Base-by-base conservation (phyloP, 208 protist species). In the Leishmania mexicana region DNA sequence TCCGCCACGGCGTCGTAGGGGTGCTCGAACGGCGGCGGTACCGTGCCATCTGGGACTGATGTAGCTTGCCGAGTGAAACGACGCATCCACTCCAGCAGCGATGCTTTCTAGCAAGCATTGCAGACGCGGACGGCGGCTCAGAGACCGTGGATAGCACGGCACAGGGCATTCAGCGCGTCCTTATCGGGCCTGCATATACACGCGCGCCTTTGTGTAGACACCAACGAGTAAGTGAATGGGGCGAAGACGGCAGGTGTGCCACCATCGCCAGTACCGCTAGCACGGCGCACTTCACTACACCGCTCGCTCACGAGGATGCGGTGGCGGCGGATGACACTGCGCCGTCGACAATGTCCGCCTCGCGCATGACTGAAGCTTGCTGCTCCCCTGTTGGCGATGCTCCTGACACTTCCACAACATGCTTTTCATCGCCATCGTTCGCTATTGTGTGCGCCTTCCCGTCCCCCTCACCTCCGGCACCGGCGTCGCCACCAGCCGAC, bases 151-250 rank as follows among this genome's bases (percentile, higher is more conserved):
- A 87, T 70, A 72, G 79, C 82, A 31, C 75, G 74, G 28, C 73
- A 79, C 42, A 89, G 45, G n/a, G 87, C 73, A n/a, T 73, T 71
- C 19, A 85, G 40, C 35, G 86, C 86, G 57, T 89, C 86, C 17
- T 85, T 58, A 67, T 87, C 86, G 80, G 85, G 85, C 19, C 67
- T 53, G 62, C 83, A 64, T 8, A 85, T 81, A 40, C 57, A 40
- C 42, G 74, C 51, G 77, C 51, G 31, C 86, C 86, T 21, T 80
- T 82, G 3, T 76, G 75, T 11, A 83, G 40, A 53, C 84, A 78
- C 74, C 62, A 81, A 13, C 87, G 38, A n/a, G 83, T 75, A 15
- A 87, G 51, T 15, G 5, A 54, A 21, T 35, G 51, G 42, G 28
- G 60, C 62, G 42, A 83, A 83, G 1, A 89, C 76, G 1, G 60